A percentile compares a stretch with the other conserved stretches of the same genome.
These are phyloP conservation scores for Apiospora kogelbergensis DNA, from an alignment of 2,329 filamentous ascomycete species.

Conservation along the genomic window DNA sequence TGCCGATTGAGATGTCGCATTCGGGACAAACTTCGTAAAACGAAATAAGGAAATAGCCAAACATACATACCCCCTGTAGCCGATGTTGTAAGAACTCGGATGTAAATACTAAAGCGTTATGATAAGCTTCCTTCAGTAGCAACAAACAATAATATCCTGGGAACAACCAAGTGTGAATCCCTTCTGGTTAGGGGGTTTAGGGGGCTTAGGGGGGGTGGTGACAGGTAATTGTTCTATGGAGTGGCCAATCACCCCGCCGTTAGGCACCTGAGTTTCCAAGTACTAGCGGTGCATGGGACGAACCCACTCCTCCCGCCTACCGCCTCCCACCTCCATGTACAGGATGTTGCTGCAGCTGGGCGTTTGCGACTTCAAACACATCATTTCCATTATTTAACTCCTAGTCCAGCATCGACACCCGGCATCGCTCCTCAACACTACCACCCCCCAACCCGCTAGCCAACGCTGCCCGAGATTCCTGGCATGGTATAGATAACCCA, in stretches of 20 bases:
- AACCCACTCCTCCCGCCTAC: no score
- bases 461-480: not conserved
- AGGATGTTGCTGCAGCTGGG: no score
- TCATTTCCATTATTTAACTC: not conserved
- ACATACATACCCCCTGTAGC: no score
- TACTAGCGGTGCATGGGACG: not conserved
- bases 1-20: conserved; percentile 57
- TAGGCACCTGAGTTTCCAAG: not conserved
- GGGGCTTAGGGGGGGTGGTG: no score
- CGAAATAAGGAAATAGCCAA: not conserved
- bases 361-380: not conserved
- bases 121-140: not conserved
- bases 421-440: not conserved
- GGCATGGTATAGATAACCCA: not conserved
- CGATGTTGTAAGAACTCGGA: not conserved
- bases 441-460: not conserved
- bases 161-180: not conserved
- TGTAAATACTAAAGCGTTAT: not conserved
- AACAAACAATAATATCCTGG: no score
- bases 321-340: not conserved
- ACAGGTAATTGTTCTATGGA: not conserved
- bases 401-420: not conserved
- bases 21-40: not conserved
- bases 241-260: not conserved
- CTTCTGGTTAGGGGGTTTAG: not conserved